These are phyloP conservation scores for Alloteropsis semialata DNA, from an alignment of 176 grass and related monocot genomes.

Conservation along the genomic window DNA sequence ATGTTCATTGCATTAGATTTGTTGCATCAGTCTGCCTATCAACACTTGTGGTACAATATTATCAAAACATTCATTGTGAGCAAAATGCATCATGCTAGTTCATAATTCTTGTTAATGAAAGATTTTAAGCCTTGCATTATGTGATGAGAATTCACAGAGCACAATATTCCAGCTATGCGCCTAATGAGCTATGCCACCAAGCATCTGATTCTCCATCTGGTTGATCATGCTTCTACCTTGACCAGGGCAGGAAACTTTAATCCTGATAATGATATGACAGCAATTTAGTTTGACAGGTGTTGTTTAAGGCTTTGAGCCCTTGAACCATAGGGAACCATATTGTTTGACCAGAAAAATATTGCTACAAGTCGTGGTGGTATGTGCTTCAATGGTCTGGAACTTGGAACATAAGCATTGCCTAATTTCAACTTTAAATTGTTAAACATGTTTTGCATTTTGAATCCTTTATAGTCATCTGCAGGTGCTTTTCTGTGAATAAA, in stretches of 20 bases:
- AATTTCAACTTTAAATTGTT: background rate
- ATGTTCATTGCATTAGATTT: conserved; percentile 20
- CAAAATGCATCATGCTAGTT: background rate
- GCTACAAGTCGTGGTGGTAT: conserved; percentile 2
- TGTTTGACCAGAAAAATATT: conserved; percentile 11
- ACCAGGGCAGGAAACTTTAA: conserved; percentile 10
- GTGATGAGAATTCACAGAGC: background rate
- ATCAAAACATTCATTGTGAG: background rate
- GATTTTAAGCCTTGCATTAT: background rate
- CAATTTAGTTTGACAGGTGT: background rate
- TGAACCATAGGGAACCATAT: conserved; percentile 1
- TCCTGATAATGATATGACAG: background rate
- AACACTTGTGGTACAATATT: conserved; percentile 12
- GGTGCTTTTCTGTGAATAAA: background rate
- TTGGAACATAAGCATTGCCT: conserved; percentile 4
- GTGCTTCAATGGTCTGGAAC: background rate
- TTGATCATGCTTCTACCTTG: conserved; percentile 9
- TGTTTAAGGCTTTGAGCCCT: background rate
- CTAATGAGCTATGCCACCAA: conserved; percentile 10
- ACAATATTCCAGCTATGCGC: background rate
- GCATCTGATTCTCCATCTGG: conserved; percentile 4
- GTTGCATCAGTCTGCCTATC: background rate
- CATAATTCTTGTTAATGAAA: background rate
- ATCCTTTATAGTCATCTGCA: conserved; percentile 1
- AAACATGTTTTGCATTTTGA: conserved; percentile 4